These are phyloP conservation scores for Paraleonurus japonicus DNA, from an alignment of 257 asterid genomes.

Conservation along the genomic window DNA sequence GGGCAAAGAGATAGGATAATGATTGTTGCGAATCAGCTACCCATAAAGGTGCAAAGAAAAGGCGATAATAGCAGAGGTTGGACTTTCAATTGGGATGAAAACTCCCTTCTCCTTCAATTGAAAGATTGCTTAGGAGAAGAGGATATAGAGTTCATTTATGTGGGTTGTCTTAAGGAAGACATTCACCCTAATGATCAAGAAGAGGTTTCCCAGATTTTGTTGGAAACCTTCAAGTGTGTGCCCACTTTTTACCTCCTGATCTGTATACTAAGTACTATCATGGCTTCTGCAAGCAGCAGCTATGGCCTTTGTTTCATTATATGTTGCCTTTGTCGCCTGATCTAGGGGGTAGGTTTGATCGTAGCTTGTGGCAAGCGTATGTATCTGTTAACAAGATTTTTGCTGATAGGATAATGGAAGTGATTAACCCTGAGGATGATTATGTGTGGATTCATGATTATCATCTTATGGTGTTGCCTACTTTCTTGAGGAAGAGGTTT, in stretches of 20 bases:
- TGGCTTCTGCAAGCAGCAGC: slow-evolving; percentile 82
- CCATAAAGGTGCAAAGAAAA: slow-evolving; percentile 67
- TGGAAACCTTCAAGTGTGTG: slow-evolving; percentile 75
- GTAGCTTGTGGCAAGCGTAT: slow-evolving; percentile 81
- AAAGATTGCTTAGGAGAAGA: slow-evolving; percentile 75
- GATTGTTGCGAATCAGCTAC: slow-evolving; percentile 85
- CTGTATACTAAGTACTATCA: slow-evolving; percentile 65
- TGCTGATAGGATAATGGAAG: slow-evolving; percentile 91
- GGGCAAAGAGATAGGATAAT: slow-evolving; percentile 72
- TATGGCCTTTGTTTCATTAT: slow-evolving; percentile 89
- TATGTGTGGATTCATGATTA: slow-evolving; percentile 89
- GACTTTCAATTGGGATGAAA: slow-evolving; percentile 83
- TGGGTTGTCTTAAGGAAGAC: slow-evolving; percentile 86
- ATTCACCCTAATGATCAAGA: slow-evolving; percentile 83
- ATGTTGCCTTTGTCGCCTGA: slow-evolving; percentile 87
- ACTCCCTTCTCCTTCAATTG: slow-evolving; percentile 70
- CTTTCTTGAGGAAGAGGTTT: slow-evolving; percentile 87
- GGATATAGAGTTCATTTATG: slow-evolving; percentile 69
- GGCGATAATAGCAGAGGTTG: slow-evolving; percentile 51
- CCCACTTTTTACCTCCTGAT: slow-evolving; percentile 79
- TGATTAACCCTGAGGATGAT: slow-evolving; percentile 86
- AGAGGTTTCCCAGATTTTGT: slow-evolving; percentile 77
- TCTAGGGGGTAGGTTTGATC: slow-evolving; percentile 79
- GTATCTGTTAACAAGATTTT: slow-evolving; percentile 88
- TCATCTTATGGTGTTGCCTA: slow-evolving; percentile 81